Base-by-base conservation (phyloP, 768 basidiomycete genomes). In the Pleurotus citrinopileatus region DNA sequence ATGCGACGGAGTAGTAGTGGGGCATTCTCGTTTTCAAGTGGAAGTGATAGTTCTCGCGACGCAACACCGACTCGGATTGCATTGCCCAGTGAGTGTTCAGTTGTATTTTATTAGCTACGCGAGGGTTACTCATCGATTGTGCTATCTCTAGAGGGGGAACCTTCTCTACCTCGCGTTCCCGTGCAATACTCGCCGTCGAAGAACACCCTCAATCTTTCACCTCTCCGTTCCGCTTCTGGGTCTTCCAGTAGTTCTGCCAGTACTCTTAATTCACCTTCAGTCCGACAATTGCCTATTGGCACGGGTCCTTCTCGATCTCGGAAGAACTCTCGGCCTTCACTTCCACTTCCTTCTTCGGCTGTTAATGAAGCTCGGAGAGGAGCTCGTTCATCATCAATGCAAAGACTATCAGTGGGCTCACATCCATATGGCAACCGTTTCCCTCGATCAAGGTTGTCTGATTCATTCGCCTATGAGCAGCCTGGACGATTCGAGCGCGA, bases 1-100 rank as follows among this genome's bases (percentile, higher is more conserved):
- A 81, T 87, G 78, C 79, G 90, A 10, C 76, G 90, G 57, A 90
- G 84, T 54, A 91, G 89, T 62, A 91, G 89, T 59, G 89, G 89
- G 12, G 86, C 87, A 1, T 89, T 51, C 19, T 51, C 48, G 23
- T 51, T 90, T 61, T 91, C 89, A 9, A 86, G 82, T 58, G 82
- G 87, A 17, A 87, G 88, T 59, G 88, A 91, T 20, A 71, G 74
- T 13, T 82, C 79, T 26, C 72, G 79, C 32, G 67, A 73, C 42
- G 80, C 73, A 29, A 88, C 89, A 15, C 87, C 88, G 37, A 89
- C 87, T 25, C 73, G 84, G 59, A 65, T 66, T 15, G 80, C 78
- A 57, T 76, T 73, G 59, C 72, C 75, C 60, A 77, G 78, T 79
- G 61, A 62, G 75, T 64, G 32, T 43, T 52, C 27, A 3, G 15